These are phyloP conservation scores for Warburgia ugandensis DNA, from an alignment of 164 flowering plant genomes.

Conservation along the genomic window DNA sequence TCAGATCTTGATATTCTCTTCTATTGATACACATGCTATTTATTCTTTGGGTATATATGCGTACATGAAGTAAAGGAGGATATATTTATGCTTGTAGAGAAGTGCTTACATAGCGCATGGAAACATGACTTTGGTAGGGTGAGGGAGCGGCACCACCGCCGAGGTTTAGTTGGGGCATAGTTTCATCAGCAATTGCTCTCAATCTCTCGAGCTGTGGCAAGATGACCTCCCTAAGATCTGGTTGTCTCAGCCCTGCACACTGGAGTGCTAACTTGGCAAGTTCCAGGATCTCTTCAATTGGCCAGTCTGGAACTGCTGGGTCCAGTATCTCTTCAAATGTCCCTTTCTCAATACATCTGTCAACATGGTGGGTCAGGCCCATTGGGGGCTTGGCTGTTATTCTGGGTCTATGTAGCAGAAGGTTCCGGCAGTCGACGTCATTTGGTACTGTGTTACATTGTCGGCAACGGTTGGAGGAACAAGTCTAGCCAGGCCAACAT, in stretches of 20 bases:
- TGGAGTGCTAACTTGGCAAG: constrained; percentile 47
- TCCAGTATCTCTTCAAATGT: constrained; percentile 49
- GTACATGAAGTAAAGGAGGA: no score
- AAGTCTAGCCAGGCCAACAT: constrained; percentile 66
- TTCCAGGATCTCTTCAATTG: constrained; percentile 38
- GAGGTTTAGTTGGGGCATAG: constrained; percentile 18
- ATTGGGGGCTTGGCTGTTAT: constrained; percentile 61
- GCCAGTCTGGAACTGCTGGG: constrained; percentile 57
- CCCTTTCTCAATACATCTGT: constrained; percentile 47
- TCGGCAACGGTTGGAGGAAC: constrained; percentile 53
- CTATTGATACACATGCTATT: no score
- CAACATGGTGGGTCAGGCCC: constrained; percentile 60
- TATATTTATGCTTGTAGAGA: no score
- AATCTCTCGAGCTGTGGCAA: constrained; percentile 53
- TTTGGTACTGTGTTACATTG: constrained; percentile 56
- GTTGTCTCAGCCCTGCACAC: constrained; percentile 57
- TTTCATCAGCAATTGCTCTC: constrained; percentile 43
- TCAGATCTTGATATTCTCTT: no score
- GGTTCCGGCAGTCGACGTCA: constrained; percentile 75
- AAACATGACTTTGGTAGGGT: constrained; percentile 16
- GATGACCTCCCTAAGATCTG: constrained; percentile 45
- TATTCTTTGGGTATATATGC: no score
- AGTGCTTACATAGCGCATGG: constrained; percentile 9
- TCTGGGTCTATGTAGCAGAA: constrained; percentile 81
- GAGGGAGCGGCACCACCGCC: constrained; percentile 12